A percentile compares a stretch with the other conserved stretches of the same genome.
Evolutionary conservation across 2,329 filamentous ascomycete species (phyloP).

Genomic region (Escovopsis sp.): DNA sequence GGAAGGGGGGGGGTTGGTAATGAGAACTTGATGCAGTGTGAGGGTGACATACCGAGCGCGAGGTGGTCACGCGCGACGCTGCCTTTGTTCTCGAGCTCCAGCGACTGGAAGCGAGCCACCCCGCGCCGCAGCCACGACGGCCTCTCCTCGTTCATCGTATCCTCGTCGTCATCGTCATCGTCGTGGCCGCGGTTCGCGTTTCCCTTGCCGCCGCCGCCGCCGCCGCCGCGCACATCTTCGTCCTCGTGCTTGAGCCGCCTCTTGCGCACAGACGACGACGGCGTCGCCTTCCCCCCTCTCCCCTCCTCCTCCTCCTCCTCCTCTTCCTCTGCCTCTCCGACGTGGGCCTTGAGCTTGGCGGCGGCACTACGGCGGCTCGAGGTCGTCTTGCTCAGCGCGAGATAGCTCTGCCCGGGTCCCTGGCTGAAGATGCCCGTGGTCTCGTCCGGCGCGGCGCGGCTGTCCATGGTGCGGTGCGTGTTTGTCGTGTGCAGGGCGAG

Average conservation of each 20-base stretch:
- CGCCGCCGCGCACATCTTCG: too few species aligned
- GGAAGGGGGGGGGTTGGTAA: background rate
- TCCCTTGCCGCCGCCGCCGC: too few species aligned
- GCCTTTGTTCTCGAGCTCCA: conserved; percentile 76
- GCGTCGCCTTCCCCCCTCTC: too few species aligned
- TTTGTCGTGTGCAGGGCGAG: conserved; percentile 2
- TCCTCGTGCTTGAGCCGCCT: too few species aligned
- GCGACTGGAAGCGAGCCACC: conserved; percentile 35
- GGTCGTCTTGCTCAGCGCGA: conserved; percentile 16
- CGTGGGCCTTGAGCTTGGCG: too few species aligned
- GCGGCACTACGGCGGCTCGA: too few species aligned
- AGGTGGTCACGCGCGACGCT: conserved; percentile 73
- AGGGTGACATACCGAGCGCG: conserved; percentile 47
- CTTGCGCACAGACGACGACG: too few species aligned
- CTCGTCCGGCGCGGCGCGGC: conserved; percentile 20
- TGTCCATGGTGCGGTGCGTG: background rate
- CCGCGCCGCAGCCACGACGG: conserved; percentile 37
- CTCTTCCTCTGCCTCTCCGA: too few species aligned
- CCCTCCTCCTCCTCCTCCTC: too few species aligned
- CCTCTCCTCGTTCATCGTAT: background rate
- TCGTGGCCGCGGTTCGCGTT: background rate
- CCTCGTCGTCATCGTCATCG: background rate
- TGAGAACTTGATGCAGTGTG: background rate
- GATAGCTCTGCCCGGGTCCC: conserved; percentile 25
- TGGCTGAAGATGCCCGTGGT: conserved; percentile 25